Base-by-base conservation (phyloP, 805 yeast species). In the Pichia cephalocereana region DNA sequence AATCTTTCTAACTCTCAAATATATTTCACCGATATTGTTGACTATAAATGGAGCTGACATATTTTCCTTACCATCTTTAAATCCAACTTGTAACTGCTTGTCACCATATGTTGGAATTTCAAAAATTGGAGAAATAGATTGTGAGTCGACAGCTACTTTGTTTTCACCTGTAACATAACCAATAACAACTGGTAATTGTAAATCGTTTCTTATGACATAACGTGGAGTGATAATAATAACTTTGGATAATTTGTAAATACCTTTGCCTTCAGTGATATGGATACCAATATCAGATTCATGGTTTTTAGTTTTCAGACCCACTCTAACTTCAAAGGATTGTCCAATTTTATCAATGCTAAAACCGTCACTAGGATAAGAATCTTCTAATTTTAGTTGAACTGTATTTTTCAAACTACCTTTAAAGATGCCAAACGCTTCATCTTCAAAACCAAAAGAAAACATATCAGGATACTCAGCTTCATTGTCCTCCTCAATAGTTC, bases 31-130 rank as follows among this genome's bases (percentile, higher is more conserved):
- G 43, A 89, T 75, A 57, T 91, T 96, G 46, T 83, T 79, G 54
- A 93, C 77, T 18, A 75, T 74, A 61, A 95, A 88, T 1, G 98
- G 95, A 0, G 96, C 81, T 0, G 97, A 86, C 95, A 96, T 88
- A 31, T 75, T 70, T 2, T 82, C 68, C 9, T 74, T 70, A 7
- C 75, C 66, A 6, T 81, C 83, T 8, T 76, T 62, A 50, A 82
- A 79, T 45, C 83, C 77, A 19, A 86, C 54, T 55, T 75, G 64
- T 32, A 89, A 58, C 55, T 83, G 86, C 57, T 84, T 86, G 42
- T 73, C 70, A 1, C 72, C 70, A 3, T 70, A 64, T 19, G 79
- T 68, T 23, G 82, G 76, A 65, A 89, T 68, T 27, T 76, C 80
- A 60, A 83, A 85, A 18, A 87, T 62, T 0, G 96, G 89, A 1